Evolutionary conservation across 2,329 filamentous ascomycete species (phyloP), one percentile per base, ranked within the genome.

Genomic region (Xylariaceae sp.): DNA sequence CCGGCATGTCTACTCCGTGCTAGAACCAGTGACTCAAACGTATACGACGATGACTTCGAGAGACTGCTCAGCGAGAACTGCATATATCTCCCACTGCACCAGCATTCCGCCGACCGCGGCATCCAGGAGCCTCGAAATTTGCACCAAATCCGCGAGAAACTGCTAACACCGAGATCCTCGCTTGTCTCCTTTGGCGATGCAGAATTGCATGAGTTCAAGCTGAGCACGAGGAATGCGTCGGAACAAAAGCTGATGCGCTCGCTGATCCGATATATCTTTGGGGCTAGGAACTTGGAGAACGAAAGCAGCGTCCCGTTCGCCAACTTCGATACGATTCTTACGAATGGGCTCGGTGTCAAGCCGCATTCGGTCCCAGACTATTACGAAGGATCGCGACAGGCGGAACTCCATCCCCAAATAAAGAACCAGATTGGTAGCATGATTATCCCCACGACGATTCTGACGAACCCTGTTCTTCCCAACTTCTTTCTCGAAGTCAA

Each of bases 371-470:
- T 44, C 9, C 61, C 61, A 4, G 58, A 63, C 39, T 51, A 44
- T 34, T 63, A 50, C 53, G 44, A 63, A 13, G 58, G 61, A 8
- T 34, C 53, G 13, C 56, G 39, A 9, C 8, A 23, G 9, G 1
- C 15, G 15, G 51, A 61, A 5, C 9, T 61, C 34, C 9, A 59
- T 13, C 4, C 18, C n/a, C 39, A 56, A 53, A 49, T 59, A 11
- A 42, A 30, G 45, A 53, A 58, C 11, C 42, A 59, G n/a, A 50
- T 67, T 23, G 54, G 42, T 47, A 42, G 39, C n/a, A 45, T 60
- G n/a, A 64, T 67, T 34, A 62, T 68, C 15, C 58, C 55, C 48
- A 63, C 65, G 55, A 68, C 60, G 18, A 55, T 62, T 6, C 42
- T 51, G 3, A 30, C 47, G 11, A 42, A 13, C 34, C 67, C 63